Conservation (phyloP, 805 yeast species). For the Kuraishia ogatae region DNA sequence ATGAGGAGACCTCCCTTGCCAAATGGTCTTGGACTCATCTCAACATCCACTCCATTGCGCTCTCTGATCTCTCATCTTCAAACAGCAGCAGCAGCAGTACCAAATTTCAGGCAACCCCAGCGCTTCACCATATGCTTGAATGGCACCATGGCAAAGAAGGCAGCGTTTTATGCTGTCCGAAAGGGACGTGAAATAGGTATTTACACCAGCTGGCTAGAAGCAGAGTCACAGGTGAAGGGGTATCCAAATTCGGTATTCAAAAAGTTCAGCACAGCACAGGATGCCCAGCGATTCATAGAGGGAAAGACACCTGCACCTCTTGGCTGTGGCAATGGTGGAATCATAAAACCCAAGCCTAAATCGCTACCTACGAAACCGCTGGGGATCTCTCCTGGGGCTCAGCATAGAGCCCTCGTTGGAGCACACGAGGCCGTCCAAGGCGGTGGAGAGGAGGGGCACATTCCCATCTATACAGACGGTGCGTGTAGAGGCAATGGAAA, state of each 20-base stretch:
- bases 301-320: slow-evolving; percentile 7
- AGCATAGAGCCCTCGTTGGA: background rate
- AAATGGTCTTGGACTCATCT: background rate
- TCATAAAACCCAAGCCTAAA: background rate
- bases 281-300: slow-evolving; percentile 35
- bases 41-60: background rate
- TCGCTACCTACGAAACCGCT: background rate
- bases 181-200: slow-evolving; percentile 50
- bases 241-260: slow-evolving; percentile 48
- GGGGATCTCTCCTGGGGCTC: background rate
- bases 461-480: slow-evolving; percentile 65
- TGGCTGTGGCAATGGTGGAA: slow-evolving; percentile 1
- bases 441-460: background rate
- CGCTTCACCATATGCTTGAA: background rate
- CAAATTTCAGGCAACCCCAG: background rate
- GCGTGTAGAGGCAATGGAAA: slow-evolving; percentile 58
- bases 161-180: slow-evolving; percentile 42
- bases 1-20: no score
- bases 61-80: no score
- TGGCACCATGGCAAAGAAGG: slow-evolving; percentile 8
- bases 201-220: slow-evolving; percentile 50
- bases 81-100: no score
- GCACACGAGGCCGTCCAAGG: background rate
- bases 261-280: slow-evolving; percentile 37
- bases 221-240: slow-evolving; percentile 44